Evolutionary conservation across 768 basidiomycete species (phyloP), one percentile per base, ranked within the genome.

Genomic region (Agaricus bisporus): DNA sequence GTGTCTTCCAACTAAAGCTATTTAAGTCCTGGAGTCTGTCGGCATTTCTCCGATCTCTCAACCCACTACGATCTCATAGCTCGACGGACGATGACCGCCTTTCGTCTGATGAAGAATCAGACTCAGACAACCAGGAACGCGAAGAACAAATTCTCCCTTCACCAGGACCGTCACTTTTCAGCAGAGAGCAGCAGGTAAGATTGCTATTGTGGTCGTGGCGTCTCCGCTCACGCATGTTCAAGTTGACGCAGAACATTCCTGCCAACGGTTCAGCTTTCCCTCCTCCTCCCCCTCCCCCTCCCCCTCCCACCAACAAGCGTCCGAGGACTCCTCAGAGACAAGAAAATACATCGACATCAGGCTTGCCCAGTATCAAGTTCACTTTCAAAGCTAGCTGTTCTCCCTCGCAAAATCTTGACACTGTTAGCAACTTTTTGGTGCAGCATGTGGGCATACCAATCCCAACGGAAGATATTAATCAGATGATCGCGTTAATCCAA

Each of bases 401-500:
- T 8, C 66, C 79, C 8, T 66, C 67, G 17, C 67, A 70, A 54
- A 77, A 81, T 55, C 65, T 82, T 9, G 73, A 79, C 43, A 70
- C 72, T 12, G 76, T 81, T 49, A 71, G 70, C 38, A 66, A 70
- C 17, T 82, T 79, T 60, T 64, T 84, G 49, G 66, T 68, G 17
- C 70, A 76, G 58, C 76, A 75, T 54, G 70, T 68, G 5, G 78
- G 75, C 25, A 68, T 72, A 48, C 70, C 73, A 20, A 71, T 85
- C 15, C 79, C 76, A 49, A 66, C 72, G 4, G 72, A 78, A 8
- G 83, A 85, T 61, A 69, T 75, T 20, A 77, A 76, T 36, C 79
- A 78, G 5, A 64, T 85, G n/a, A 70, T 82, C 17, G 70, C 79
- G 26, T 70, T 83, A 44, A 72, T 86, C 20, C 70, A 80, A 59